Conservation (phyloP, 2,329 filamentous ascomycete species). For the Penicillium sumatraense region DNA sequence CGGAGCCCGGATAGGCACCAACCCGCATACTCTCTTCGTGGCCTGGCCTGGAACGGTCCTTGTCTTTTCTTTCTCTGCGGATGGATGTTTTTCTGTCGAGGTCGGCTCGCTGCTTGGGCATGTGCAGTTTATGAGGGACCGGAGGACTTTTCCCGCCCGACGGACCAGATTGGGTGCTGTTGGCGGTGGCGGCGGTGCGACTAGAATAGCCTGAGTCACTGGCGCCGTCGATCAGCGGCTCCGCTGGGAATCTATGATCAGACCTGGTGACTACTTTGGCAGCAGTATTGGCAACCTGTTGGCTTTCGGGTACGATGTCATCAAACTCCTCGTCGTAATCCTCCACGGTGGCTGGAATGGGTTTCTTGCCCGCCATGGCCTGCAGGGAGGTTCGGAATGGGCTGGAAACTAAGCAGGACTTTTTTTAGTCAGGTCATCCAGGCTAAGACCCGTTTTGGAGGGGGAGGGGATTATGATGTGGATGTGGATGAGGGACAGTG, state of each 20-base stretch:
- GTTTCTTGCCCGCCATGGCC: constrained; percentile 45
- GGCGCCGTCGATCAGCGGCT: constrained; percentile 51
- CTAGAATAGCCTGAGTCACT: constrained; percentile 68
- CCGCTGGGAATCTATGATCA: constrained; percentile 40
- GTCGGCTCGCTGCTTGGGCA: constrained; percentile 34
- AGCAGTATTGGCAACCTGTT: constrained; percentile 41
- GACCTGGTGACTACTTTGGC: constrained; percentile 57
- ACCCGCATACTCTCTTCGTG: constrained; percentile 43
- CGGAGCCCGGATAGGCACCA: constrained; percentile 35
- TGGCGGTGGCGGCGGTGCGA: constrained; percentile 58
- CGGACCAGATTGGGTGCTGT: constrained; percentile 57
- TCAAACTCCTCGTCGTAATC: constrained; percentile 53
- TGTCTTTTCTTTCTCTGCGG: constrained; percentile 37
- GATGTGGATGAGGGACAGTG: not conserved
- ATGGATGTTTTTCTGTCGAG: constrained; percentile 33
- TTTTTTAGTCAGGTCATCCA: constrained; percentile 26
- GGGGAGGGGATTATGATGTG: constrained; percentile 10
- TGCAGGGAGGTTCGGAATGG: constrained; percentile 28
- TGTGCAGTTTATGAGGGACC: constrained; percentile 43
- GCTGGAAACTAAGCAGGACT: constrained; percentile 33
- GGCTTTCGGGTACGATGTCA: constrained; percentile 51
- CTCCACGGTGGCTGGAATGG: constrained; percentile 38
- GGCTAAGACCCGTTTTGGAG: constrained; percentile 29
- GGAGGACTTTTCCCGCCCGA: constrained; percentile 44
- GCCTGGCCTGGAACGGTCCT: constrained; percentile 32